Percentiles rank a stretch among this genome's conserved stretches.
phyloP scores from a whole-genome alignment of 2,329 filamentous ascomycete genomes.

The Fusarium pilosicola region DNA sequence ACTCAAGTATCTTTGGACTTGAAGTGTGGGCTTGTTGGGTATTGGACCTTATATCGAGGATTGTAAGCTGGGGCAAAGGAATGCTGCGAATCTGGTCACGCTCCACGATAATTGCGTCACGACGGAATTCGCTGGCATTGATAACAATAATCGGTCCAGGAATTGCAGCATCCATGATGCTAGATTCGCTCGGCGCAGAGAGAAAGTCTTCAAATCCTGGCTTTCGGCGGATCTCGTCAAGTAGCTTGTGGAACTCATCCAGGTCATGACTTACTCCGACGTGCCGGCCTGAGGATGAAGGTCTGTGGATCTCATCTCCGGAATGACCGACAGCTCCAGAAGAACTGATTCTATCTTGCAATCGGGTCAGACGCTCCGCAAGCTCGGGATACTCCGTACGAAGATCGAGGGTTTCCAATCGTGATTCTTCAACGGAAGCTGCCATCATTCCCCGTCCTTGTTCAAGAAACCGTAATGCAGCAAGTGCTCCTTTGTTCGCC shows the following conservation, averaged over 20 bases:
- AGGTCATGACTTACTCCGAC: background rate
- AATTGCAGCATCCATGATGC: background rate
- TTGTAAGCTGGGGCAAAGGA: background rate
- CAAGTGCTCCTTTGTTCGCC: background rate
- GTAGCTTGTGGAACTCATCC: background rate
- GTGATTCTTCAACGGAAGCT: background rate
- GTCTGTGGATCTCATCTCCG: too few relatives aligned
- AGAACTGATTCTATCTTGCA: too few relatives aligned
- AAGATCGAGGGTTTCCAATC: background rate
- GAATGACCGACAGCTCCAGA: background rate
- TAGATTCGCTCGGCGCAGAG: background rate
- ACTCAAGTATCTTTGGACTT: background rate
- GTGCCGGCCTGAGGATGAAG: background rate
- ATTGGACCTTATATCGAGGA: background rate
- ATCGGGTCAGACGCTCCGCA: fast-evolving
- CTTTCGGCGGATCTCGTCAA: background rate
- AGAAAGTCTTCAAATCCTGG: background rate
- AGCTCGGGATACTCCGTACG: background rate
- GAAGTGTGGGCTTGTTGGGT: background rate
- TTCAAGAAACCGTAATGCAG: background rate
- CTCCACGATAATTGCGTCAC: background rate
- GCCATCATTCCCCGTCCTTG: background rate
- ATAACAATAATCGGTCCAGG: background rate
- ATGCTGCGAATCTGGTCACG: background rate
- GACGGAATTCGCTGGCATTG: background rate